phyloP scores from a whole-genome alignment of 768 basidiomycete genomes.

The Hortiboletus campestris region DNA sequence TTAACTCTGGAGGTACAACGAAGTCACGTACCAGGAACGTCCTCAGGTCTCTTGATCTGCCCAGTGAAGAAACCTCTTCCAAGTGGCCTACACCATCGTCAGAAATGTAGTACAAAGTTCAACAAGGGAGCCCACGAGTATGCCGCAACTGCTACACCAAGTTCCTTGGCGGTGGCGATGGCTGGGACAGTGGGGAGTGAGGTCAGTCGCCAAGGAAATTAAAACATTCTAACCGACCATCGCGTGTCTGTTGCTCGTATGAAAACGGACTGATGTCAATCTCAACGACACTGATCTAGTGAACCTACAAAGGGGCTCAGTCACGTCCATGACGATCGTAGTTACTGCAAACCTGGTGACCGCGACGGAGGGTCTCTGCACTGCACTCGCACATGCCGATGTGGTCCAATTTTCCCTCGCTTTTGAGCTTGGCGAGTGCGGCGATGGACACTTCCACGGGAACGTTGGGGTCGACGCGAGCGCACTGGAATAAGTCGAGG shows the following conservation, averaged over 20 bases:
- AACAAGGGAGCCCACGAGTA: constrained; percentile 44
- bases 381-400: constrained; percentile 54
- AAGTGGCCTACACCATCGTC: constrained; percentile 13
- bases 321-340: not conserved
- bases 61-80: constrained; percentile 34
- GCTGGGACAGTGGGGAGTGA: constrained; percentile 28
- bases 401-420: constrained; percentile 38
- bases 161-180: constrained; percentile 49
- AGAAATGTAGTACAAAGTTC: constrained; percentile 10
- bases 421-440: constrained; percentile 39
- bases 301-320: constrained; percentile 34
- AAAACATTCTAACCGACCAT: not conserved
- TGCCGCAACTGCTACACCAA: constrained; percentile 54
- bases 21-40: constrained; percentile 30
- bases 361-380: constrained; percentile 47
- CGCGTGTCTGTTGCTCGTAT: constrained; percentile 44
- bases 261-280: constrained; percentile 66
- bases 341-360: constrained; percentile 13
- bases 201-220: not conserved
- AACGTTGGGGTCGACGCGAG: constrained; percentile 43
- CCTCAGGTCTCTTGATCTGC: constrained; percentile 38
- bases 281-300: constrained; percentile 58
- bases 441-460: constrained; percentile 46
- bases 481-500: constrained; percentile 58
- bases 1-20: not conserved